These are phyloP conservation scores for Sugiyamaella pinicola DNA, from an alignment of 1,139 yeast species.

Conservation along the genomic window DNA sequence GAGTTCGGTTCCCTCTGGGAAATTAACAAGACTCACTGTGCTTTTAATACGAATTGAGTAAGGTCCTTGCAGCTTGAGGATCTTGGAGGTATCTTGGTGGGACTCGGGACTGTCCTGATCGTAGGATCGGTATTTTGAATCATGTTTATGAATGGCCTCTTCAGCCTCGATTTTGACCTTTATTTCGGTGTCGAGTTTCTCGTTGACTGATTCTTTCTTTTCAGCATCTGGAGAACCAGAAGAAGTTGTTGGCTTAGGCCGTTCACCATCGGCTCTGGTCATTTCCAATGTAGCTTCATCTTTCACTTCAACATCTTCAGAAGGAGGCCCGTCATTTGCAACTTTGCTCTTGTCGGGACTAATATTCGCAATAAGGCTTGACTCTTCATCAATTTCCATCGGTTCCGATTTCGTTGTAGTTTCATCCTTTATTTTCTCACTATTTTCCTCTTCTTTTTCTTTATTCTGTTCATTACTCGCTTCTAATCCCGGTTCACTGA, in stretches of 20 bases:
- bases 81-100: conserved; percentile 7
- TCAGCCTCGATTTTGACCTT: conserved; percentile 11
- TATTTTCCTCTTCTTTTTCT: not conserved
- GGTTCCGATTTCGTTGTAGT: not conserved
- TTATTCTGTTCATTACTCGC: not conserved
- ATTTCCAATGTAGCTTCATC: not conserved
- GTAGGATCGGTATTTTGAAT: conserved; percentile 21
- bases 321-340: conserved; percentile 5
- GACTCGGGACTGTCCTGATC: conserved; percentile 1
- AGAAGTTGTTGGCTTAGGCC: not conserved
- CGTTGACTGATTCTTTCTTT: conserved; percentile 13
- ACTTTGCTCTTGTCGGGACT: not conserved
- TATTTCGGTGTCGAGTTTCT: conserved; percentile 42
- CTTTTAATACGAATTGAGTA: conserved; percentile 29
- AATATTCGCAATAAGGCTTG: not conserved
- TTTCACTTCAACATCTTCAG: conserved; percentile 1
- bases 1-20: conserved; percentile 36
- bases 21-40: conserved; percentile 38
- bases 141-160: conserved; percentile 8
- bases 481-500: not conserved
- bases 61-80: conserved; percentile 32
- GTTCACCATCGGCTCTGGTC: not conserved
- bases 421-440: not conserved
- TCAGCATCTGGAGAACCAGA: not conserved
- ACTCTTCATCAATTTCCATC: conserved; percentile 6